Evolutionary conservation across 495 filamentous ascomycete species (phyloP).

Genomic region (Neurospora sp.): DNA sequence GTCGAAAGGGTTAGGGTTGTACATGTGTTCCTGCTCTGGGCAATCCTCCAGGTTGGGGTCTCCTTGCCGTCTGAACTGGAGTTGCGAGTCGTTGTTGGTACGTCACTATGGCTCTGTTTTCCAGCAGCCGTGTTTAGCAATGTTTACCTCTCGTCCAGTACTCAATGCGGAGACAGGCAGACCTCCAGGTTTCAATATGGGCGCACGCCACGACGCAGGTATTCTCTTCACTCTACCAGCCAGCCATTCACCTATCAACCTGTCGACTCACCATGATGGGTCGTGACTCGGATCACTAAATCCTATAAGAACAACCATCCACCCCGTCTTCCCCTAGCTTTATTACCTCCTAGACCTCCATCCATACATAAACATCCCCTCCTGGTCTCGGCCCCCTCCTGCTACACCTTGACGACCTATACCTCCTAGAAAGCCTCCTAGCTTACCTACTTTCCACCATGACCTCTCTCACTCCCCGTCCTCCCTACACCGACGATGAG

Average conservation of each 20-base stretch:
- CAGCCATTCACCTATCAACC: background rate
- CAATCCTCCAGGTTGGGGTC: background rate
- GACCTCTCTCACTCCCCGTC: slow-evolving; percentile 64
- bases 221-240: background rate
- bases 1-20: background rate
- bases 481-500: slow-evolving; percentile 73
- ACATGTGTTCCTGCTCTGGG: background rate
- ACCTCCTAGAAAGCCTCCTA: background rate
- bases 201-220: background rate
- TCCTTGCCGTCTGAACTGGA: background rate
- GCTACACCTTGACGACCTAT: background rate
- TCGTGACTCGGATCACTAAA: background rate
- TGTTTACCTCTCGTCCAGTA: background rate
- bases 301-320: background rate
- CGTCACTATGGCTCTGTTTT: background rate
- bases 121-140: background rate
- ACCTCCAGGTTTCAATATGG: background rate
- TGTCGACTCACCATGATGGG: background rate
- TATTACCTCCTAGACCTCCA: background rate
- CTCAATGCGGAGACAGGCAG: background rate
- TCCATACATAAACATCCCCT: background rate
- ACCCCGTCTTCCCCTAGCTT: background rate
- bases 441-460: slow-evolving; percentile 33
- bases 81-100: background rate
- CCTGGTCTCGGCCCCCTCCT: background rate